Percentiles rank a stretch among this genome's conserved stretches.
These are phyloP conservation scores for Aphanomyces invadans DNA, from an alignment of 352 stramenopile genomes.

Conservation along the genomic window DNA sequence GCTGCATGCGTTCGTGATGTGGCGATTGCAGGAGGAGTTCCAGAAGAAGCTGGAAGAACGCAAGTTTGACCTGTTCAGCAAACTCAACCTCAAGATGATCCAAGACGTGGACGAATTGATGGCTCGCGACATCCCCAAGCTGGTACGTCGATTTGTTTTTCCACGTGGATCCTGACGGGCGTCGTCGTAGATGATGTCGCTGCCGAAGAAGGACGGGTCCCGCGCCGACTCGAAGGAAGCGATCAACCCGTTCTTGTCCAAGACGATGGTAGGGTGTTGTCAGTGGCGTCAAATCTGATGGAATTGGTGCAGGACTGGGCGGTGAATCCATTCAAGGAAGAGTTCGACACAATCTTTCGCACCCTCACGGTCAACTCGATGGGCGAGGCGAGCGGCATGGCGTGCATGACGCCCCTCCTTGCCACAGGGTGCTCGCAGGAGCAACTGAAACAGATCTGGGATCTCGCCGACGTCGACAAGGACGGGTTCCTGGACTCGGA, in stretches of 20 bases:
- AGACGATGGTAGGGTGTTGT: conserved; percentile 20
- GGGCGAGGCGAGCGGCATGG: conserved; percentile 51
- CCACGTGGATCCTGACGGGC: no score
- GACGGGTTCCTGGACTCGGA: conserved; percentile 81
- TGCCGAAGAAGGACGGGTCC: conserved; percentile 41
- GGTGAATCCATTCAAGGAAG: conserved; percentile 51
- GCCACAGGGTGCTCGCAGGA: conserved; percentile 53
- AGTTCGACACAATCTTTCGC: conserved; percentile 81
- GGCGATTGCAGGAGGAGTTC: conserved; percentile 58
- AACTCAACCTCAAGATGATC: conserved; percentile 91
- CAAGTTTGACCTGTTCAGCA: conserved; percentile 89
- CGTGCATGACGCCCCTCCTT: conserved; percentile 75
- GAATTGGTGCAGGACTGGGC: conserved; percentile 47
- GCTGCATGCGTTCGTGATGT: neutral
- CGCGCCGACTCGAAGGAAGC: conserved; percentile 15
- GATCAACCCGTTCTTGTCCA: conserved; percentile 20
- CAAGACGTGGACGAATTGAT: conserved; percentile 98
- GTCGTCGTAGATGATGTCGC: conserved; percentile 41
- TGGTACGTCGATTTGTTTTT: conserved; percentile 35
- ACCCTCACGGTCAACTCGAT: conserved; percentile 46
- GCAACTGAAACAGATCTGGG: conserved; percentile 80
- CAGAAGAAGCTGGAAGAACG: conserved; percentile 60
- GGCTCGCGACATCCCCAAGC: conserved; percentile 92
- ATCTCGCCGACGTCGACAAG: conserved; percentile 85
- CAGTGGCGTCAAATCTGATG: neutral